Evolutionary conservation across 768 basidiomycete species (phyloP), one percentile per base, ranked within the genome.

Genomic region (Amanita subjunquillea): DNA sequence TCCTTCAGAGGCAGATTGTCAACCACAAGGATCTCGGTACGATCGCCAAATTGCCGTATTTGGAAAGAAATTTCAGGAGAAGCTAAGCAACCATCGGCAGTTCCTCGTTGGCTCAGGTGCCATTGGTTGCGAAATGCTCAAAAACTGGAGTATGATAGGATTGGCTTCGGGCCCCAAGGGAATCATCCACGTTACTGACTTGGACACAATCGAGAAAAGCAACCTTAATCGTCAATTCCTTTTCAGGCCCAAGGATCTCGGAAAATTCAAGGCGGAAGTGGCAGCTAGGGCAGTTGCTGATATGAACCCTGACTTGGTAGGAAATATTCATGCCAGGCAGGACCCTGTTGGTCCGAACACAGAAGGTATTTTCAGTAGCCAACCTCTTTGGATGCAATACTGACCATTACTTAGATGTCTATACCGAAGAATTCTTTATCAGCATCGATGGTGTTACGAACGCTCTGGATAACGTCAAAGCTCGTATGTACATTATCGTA

Each of bases 141-240:
- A 99, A 76, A 99, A 98, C 69, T 99, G 96, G 96, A 88, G 90
- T 58, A 89, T 98, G 91, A 95, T 98, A 78, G 96, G 96, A 55
- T 72, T 99, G 43, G 94, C 80, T 6, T 79, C 85, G 29, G 90
- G 90, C 9, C 73, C 79, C 13, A 74, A 82, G 39, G 96, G 90
- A 8, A 69, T 76, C 48, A 89, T 99, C 53, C 83, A 94, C 60
- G 91, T 98, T 52, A 98, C 96, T 4, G 96, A 99, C 67, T 69
- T 99, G 60, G 96, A 99, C 67, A 97, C 94, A 29, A 99, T 99
- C 64, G 96, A 99, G 74, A 99, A 99, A 79, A 93, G 90, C 60
- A 99, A 99, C 67, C 69, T 99, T 51, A 99, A 99, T 68, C 75
- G 96, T 54, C 96, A 99, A 65, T 99, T 99, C 80, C 72, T 99